Base-by-base conservation (phyloP, 2,329 filamentous ascomycete species). In the Clarireedia paspali region DNA sequence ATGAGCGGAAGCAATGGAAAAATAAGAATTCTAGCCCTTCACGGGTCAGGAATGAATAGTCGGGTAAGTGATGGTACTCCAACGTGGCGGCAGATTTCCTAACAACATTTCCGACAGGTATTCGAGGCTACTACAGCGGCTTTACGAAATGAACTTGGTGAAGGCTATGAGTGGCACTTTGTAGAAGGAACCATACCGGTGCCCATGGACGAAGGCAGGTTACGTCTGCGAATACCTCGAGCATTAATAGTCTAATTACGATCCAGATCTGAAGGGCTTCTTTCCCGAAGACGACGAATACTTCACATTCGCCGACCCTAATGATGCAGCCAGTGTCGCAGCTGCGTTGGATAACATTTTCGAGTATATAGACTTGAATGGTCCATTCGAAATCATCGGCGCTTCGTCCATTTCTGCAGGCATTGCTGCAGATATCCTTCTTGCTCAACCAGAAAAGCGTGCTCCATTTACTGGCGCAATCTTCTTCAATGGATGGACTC, bases 401-500 rank as follows among this genome's bases (percentile, higher is more conserved):
- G 46, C 46, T 27, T 57, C 51, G 24, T 52, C 48, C 15, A 10
- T 34, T 15, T 48, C 46, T 30, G 46, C 24, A 27, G 46, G 46
- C 2, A 24, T 24, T 36, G 30, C 46, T 7, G 24, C 50, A 6
- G 44, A 23, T 46, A 57, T 46, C 5, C 47, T 46, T 5, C 20
- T 60, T 2, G 10, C 26, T 4, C 30, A 24, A 10, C 17, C 24
- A n/a, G 14, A 38, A n/a, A 26, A 45, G 14, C 79, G 46, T 34
- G 14, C 46, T 34, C 6, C 42, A 15, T 58, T 60, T 49, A 55
- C 51, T 27, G 58, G 56, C 17, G 57, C 57, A 4, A 50, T 60
- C 10, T 59, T 59, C 39, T 47, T 60, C 17, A 56, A 56, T 4
- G 53, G 54, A 5, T 20, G 47, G 17, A 12, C 56, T n/a, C 17